These are phyloP conservation scores for Lipomyces yamanashiensis DNA, from an alignment of 805 yeast genomes.

Conservation along the genomic window DNA sequence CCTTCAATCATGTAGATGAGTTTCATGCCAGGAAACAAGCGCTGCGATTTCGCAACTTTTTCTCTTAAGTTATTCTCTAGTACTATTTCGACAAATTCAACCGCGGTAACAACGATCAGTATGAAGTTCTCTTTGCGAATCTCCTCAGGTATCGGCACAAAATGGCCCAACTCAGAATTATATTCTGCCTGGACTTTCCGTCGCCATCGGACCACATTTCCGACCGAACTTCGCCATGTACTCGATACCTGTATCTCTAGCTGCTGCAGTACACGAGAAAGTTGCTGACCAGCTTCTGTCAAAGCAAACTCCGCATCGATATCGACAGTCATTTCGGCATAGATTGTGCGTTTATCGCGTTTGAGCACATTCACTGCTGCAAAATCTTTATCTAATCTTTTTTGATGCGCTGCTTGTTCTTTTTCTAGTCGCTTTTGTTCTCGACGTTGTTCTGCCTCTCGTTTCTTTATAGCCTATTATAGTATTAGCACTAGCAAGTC, in stretches of 20 bases:
- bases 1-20: constrained; percentile 35
- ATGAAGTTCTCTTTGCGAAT: constrained; percentile 25
- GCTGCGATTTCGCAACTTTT: constrained; percentile 1
- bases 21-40: constrained; percentile 13
- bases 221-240: constrained; percentile 23
- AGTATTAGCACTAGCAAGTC: background rate
- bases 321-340: constrained; percentile 36
- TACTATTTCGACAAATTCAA: constrained; percentile 27
- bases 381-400: constrained; percentile 23
- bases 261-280: constrained; percentile 3
- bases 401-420: constrained; percentile 23
- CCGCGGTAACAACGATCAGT: constrained; percentile 19
- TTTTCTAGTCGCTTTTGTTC: constrained; percentile 16
- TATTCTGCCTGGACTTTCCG: constrained; percentile 29
- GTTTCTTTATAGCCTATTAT: constrained; percentile 5
- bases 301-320: constrained; percentile 22
- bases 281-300: constrained; percentile 19
- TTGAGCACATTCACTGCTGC: constrained; percentile 28
- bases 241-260: constrained; percentile 17
- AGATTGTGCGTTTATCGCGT: constrained; percentile 18
- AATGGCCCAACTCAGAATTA: constrained; percentile 23
- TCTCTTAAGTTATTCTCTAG: constrained; percentile 15
- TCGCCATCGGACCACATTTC: constrained; percentile 33
- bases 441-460: constrained; percentile 11
- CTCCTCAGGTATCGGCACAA: constrained; percentile 35